Conservation (phyloP, 78 protist species). For the Planoprotostelium fungivorum region DNA sequence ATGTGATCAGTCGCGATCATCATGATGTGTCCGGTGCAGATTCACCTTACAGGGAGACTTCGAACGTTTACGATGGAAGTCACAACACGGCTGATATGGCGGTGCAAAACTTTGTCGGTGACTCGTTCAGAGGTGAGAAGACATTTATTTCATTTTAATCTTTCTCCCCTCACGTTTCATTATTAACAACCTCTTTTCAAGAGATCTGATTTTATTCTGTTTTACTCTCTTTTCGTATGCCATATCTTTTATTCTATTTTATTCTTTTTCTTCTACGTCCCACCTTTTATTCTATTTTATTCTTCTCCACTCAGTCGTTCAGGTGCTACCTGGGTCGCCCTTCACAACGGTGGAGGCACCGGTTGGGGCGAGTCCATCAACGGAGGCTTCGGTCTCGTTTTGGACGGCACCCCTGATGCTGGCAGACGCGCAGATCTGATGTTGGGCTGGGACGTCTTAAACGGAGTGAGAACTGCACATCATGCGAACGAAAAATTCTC, state of each 20-base stretch:
- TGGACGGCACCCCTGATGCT: constrained; percentile 81
- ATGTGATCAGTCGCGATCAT: constrained; percentile 79
- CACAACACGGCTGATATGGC: constrained; percentile 86
- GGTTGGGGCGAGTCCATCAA: constrained; percentile 92
- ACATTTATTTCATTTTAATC: not conserved
- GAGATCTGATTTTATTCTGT: too few species aligned
- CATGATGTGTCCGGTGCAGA: constrained; percentile 92
- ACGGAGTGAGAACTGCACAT: constrained; percentile 64
- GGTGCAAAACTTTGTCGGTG: constrained; percentile 78
- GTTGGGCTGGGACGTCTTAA: constrained; percentile 91
- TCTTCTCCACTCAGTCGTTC: not conserved
- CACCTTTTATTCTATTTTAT: too few species aligned
- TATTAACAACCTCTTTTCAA: too few species aligned
- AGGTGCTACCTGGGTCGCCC: constrained; percentile 79
- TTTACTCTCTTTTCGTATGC: too few species aligned
- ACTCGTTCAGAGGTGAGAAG: constrained; percentile 64
- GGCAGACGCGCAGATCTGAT: constrained; percentile 52
- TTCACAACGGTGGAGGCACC: constrained; percentile 88
- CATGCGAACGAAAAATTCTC: not conserved
- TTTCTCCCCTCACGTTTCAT: too few species aligned
- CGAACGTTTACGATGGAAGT: constrained; percentile 82
- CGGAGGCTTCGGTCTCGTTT: constrained; percentile 92
- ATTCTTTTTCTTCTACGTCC: too few species aligned
- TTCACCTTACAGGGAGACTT: constrained; percentile 86
- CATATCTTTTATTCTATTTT: too few species aligned